A percentile compares a stretch with the other conserved stretches of the same genome.
phyloP scores from a whole-genome alignment of 2,329 filamentous ascomycete species.

The Cladosporium sp. region DNA sequence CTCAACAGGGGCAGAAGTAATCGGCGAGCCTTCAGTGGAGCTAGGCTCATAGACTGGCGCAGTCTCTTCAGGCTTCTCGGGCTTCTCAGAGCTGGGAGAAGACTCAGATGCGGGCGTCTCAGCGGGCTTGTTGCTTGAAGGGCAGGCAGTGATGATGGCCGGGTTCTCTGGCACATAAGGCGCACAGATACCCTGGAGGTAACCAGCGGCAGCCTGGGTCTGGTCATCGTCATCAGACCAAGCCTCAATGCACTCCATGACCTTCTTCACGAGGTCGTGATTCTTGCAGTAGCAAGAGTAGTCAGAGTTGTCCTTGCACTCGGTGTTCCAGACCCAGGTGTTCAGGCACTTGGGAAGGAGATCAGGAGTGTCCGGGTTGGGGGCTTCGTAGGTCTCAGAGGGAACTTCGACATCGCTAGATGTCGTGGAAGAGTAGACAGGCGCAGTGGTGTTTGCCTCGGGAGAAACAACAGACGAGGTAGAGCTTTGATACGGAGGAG shows the following conservation, averaged over 20 bases:
- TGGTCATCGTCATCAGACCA: slow-evolving; percentile 64
- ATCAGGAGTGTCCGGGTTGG: slow-evolving; percentile 50
- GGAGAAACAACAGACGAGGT: neutral
- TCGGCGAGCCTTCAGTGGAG: slow-evolving; percentile 8
- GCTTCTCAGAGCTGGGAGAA: slow-evolving; percentile 11
- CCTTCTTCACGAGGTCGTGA: slow-evolving; percentile 66
- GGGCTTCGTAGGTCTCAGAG: slow-evolving; percentile 8
- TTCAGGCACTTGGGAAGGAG: slow-evolving; percentile 85
- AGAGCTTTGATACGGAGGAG: neutral
- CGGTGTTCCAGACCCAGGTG: slow-evolving; percentile 72
- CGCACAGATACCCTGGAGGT: slow-evolving; percentile 89
- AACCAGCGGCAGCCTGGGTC: slow-evolving; percentile 67
- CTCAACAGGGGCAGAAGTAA: slow-evolving; percentile 10
- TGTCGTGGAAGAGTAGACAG: slow-evolving; percentile 1
- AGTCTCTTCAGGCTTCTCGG: neutral
- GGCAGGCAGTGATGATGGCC: slow-evolving; percentile 73
- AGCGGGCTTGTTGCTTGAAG: slow-evolving; percentile 51
- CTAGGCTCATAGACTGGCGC: slow-evolving; percentile 14
- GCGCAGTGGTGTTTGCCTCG: slow-evolving; percentile 2
- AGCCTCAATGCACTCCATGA: slow-evolving; percentile 76
- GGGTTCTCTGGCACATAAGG: slow-evolving; percentile 70
- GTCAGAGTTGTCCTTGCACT: slow-evolving; percentile 82
- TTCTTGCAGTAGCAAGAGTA: slow-evolving; percentile 81
- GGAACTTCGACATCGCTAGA: neutral
- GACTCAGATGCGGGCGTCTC: slow-evolving; percentile 10